Conservation (phyloP, 2,329 filamentous ascomycete genomes). For the Nemania sp. region DNA sequence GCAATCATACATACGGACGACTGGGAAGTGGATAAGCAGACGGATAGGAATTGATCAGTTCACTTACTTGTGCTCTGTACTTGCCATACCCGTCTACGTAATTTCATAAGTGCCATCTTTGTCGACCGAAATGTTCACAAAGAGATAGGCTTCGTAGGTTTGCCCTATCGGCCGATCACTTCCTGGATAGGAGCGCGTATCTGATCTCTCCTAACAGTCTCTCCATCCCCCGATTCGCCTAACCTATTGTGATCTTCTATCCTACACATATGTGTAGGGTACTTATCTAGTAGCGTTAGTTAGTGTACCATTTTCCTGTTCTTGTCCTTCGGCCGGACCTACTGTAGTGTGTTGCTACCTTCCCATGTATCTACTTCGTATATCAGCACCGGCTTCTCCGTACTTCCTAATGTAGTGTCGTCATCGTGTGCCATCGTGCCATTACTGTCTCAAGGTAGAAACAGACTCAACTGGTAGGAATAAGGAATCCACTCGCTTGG, state of each 20-base stretch:
- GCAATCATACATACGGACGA: slow-evolving; percentile 7
- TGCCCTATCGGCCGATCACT: neutral
- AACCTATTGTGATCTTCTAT: no score
- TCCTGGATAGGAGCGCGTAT: no score
- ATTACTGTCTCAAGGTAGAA: slow-evolving; percentile 7
- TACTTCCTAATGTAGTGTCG: neutral
- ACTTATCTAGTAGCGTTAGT: neutral
- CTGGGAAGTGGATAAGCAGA: neutral
- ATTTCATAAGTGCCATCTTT: no score
- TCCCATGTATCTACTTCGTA: slow-evolving; percentile 2
- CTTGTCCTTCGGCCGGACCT: neutral
- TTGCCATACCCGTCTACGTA: neutral
- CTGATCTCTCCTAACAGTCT: no score
- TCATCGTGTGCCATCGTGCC: slow-evolving; percentile 8
- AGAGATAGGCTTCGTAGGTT: no score
- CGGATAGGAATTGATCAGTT: slow-evolving; percentile 10
- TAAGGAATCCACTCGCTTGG: neutral
- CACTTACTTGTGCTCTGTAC: neutral
- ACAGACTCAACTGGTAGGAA: neutral
- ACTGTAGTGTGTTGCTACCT: neutral
- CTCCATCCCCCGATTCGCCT: no score
- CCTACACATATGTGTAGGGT: no score
- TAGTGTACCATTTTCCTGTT: neutral
- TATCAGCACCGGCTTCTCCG: neutral
- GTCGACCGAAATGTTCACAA: no score